Percentiles rank a stretch among this genome's conserved stretches.
Conservation (phyloP, 2,329 filamentous ascomycete genomes). For the Bimuria novae-zelandiae region DNA sequence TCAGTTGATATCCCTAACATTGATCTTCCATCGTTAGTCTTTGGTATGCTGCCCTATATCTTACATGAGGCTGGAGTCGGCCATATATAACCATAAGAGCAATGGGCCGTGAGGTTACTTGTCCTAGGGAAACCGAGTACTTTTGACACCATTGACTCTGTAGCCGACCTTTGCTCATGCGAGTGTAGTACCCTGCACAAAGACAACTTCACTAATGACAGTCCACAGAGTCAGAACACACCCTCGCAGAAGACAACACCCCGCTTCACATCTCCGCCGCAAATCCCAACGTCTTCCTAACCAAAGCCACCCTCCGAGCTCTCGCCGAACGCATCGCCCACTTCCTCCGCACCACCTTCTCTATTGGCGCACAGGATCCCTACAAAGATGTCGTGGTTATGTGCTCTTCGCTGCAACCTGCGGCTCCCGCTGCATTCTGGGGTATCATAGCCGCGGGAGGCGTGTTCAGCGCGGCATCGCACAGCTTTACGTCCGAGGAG, state of each 20-base stretch:
- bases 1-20: conserved; percentile 28
- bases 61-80: too few relatives aligned
- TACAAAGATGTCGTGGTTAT: conserved; percentile 57
- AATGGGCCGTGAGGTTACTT: too few relatives aligned
- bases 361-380: conserved; percentile 54
- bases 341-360: conserved; percentile 56
- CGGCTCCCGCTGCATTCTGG: conserved; percentile 58
- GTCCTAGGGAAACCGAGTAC: too few relatives aligned
- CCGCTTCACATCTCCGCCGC: conserved; percentile 60
- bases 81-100: too few relatives aligned
- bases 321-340: conserved; percentile 57
- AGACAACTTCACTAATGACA: conserved; percentile 1
- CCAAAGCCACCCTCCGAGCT: conserved; percentile 55
- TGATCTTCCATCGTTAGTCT: conserved; percentile 42
- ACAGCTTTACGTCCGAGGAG: conserved; percentile 54
- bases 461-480: conserved; percentile 60
- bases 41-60: conserved; percentile 25
- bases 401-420: conserved; percentile 58
- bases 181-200: neutral
- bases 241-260: conserved; percentile 51
- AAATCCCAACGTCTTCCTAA: conserved; percentile 58
- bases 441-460: conserved; percentile 63
- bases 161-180: too few relatives aligned
- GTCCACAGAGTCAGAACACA: conserved; percentile 20
- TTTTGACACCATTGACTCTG: too few relatives aligned